phyloP scores from a whole-genome alignment of 345 rosid species.

The Combretum micranthum region DNA sequence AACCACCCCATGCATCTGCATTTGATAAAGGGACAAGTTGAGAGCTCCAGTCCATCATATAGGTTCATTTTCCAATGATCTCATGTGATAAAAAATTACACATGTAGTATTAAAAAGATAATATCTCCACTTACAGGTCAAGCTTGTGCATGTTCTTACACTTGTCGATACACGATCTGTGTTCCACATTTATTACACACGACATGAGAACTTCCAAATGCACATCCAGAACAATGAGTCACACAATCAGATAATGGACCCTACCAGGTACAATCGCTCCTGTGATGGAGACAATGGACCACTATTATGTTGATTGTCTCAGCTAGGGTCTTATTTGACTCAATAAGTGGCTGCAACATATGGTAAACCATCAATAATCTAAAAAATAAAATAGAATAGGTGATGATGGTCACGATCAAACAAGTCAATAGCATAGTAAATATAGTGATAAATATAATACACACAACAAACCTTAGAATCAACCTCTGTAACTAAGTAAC shows the following conservation, averaged over 20 bases:
- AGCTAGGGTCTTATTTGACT: conserved; percentile 54
- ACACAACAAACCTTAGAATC: conserved; percentile 60
- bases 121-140: conserved; percentile 54
- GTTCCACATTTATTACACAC: conserved; percentile 60
- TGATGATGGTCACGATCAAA: background rate
- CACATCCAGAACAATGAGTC: conserved; percentile 64
- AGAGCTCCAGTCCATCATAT: too few relatives aligned
- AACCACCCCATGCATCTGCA: too few relatives aligned
- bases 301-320: conserved; percentile 54
- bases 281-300: conserved; percentile 60
- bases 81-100: background rate
- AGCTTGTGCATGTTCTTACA: conserved; percentile 66
- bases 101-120: background rate
- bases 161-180: conserved; percentile 59
- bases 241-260: conserved; percentile 60
- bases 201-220: conserved; percentile 65
- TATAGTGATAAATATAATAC: background rate
- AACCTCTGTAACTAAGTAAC: conserved; percentile 69
- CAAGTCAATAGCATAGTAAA: background rate
- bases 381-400: conserved; percentile 6
- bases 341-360: conserved; percentile 54
- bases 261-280: conserved; percentile 85
- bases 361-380: conserved; percentile 2
- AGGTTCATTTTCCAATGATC: too few relatives aligned
- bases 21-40: too few relatives aligned